Evolutionary conservation across 305 asterid genomes (phyloP), one percentile per base, ranked within the genome.

Genomic region (Striga hermonthica): DNA sequence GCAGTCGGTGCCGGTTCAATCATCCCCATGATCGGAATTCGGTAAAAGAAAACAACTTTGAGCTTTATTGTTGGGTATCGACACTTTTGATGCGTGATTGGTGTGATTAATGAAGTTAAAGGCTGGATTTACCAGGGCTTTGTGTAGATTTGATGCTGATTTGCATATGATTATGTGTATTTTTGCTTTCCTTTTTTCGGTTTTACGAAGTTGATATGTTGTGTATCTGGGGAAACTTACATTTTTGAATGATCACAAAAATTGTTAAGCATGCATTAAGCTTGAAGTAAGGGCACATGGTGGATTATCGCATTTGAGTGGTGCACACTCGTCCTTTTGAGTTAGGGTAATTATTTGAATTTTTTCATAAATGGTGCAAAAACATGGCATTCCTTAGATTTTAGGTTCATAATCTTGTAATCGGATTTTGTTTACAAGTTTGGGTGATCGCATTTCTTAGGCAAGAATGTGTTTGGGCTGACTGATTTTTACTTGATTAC

Each of bases 1-100:
- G 95, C 69, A 68, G 83, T 72, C 85, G 95, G 28, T 91, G 98
- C 79, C 91, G 96, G 80, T 89, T 83, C 79, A 89, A 89, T 82
- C 98, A 91, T 79, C 98, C 98, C 40, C 96, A 79, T 39, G 85
- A 91, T 69, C 87, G 95, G 64, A 68, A 63, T 57, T 73, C 72
- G 80, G 98, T 90, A 77, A 74, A 43, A 41, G 31, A 55, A 57
- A 16, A 35, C 36, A 41, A 8, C 12, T 55, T 73, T 50, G 11
- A 8, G 74, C 64, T 68, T 53, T 71, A 1, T 16, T 64, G 38
- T 68, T 66, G 48, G 63, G 60, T 74, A 59, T 49, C 54, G 37
- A 3, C 57, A 0, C 55, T 66, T 49, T 58, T 57, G 57, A 63
- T 74, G 80, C 48, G 44, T 53, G 62, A 22, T 22, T 75, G 75